Evolutionary conservation across 2,329 filamentous ascomycete genomes (phyloP).

Genomic region (Monilinia laxa): DNA sequence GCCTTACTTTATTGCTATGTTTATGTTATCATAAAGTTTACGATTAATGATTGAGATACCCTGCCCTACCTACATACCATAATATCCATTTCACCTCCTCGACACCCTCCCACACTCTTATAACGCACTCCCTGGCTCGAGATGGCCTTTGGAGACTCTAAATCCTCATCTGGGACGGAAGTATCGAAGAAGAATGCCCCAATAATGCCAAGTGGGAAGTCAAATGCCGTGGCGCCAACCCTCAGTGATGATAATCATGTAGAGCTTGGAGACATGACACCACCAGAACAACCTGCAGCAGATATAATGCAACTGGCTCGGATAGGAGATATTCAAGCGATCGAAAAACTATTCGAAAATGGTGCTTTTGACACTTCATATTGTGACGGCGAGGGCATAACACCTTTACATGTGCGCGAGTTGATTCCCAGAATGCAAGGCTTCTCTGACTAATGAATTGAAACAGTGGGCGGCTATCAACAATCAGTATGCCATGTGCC

Average conservation of each 20-base stretch:
- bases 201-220: constrained; percentile 56
- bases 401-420: constrained; percentile 81
- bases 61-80: neutral
- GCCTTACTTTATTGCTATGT: constrained; percentile 5
- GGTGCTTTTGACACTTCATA: constrained; percentile 81
- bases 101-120: neutral
- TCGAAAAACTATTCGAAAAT: constrained; percentile 86
- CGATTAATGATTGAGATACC: constrained; percentile 17
- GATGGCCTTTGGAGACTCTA: constrained; percentile 34
- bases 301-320: constrained; percentile 97
- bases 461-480: constrained; percentile 96
- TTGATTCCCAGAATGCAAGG: constrained; percentile 1
- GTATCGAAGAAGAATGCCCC: constrained; percentile 41
- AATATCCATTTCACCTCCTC: neutral
- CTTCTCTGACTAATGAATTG: constrained; percentile 3
- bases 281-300: constrained; percentile 29
- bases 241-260: constrained; percentile 47
- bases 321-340: constrained; percentile 78
- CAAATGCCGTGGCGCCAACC: constrained; percentile 53
- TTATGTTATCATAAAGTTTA: constrained; percentile 9
- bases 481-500: constrained; percentile 96
- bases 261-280: constrained; percentile 40
- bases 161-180: constrained; percentile 27
- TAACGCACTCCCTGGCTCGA: constrained; percentile 29
- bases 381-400: constrained; percentile 89